Evolutionary conservation across 768 basidiomycete genomes (phyloP), one percentile per base, ranked within the genome.

Genomic region (Mycena latifolia): DNA sequence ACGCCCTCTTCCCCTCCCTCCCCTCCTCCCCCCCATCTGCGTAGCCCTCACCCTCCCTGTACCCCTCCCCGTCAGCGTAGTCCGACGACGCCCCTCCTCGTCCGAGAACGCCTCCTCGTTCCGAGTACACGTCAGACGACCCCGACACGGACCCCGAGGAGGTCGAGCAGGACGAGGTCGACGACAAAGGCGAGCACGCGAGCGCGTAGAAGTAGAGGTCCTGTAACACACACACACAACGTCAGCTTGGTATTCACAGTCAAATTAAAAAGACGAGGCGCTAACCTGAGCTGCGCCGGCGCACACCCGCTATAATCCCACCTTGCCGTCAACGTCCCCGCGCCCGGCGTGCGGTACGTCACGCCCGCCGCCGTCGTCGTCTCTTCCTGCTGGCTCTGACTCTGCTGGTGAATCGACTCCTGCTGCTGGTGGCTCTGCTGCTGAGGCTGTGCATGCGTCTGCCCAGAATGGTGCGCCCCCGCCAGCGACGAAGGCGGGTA

Each of bases 191-290:
- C 2, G 92, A 94, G 59, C 90, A 87, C 17, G 92, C 88, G 46
- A 94, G 83, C 4, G 90, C 85, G 78, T 93, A 94, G 74, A 92
- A 94, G 78, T 92, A 94, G 65, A 92, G 78, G 72, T 88, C 84
- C 89, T 91, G 72, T 39, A 67, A 65, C 6, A 35, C 6, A 14
- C 33, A 35, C 33, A 14, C 14, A 6, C 33, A 35, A 14, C 33
- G 33, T 14, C 33, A 7, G 33, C 33, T 6, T 35, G 8, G 33
- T 7, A 35, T 35, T 6, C 33, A 35, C n/a, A n/a, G n/a, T n/a
- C n/a, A n/a, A n/a, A n/a, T n/a, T n/a, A n/a, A n/a, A n/a, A n/a
- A n/a, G n/a, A n/a, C n/a, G n/a, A n/a, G n/a, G n/a, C n/a, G n/a
- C n/a, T n/a, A n/a, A n/a, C n/a, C n/a, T n/a, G n/a, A n/a, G n/a